Percentiles rank a stretch among this genome's conserved stretches.
phyloP scores from a whole-genome alignment of 192 early-diverging fungal species.

The Coemansia sp. region DNA sequence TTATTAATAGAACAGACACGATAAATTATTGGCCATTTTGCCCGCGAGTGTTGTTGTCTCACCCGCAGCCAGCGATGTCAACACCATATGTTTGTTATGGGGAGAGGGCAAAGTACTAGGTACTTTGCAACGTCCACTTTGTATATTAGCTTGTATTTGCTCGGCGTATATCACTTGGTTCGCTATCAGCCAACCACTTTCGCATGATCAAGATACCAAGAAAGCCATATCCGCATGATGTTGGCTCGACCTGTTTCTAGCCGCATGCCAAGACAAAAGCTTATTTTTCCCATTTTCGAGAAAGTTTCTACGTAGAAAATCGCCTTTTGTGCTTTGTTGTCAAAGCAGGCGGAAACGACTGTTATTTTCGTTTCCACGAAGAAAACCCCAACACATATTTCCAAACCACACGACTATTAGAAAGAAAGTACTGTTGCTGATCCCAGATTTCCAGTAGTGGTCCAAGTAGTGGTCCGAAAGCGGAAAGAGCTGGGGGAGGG shows the following conservation, averaged over 20 bases:
- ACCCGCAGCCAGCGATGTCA: too few relatives aligned
- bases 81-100: too few relatives aligned
- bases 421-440: not conserved
- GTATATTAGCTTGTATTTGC: too few relatives aligned
- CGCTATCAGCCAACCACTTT: not conserved
- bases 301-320: not conserved
- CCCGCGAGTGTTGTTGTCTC: too few relatives aligned
- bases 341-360: too few relatives aligned
- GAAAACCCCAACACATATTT: too few relatives aligned
- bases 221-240: not conserved
- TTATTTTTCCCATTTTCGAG: not conserved
- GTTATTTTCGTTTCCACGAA: too few relatives aligned
- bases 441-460: not conserved
- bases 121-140: too few relatives aligned
- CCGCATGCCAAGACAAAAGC: not conserved
- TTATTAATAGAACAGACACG: too few relatives aligned
- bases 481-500: not conserved
- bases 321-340: not conserved
- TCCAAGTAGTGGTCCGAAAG: too few relatives aligned
- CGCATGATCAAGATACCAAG: not conserved
- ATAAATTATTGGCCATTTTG: too few relatives aligned
- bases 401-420: not conserved
- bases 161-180: not conserved
- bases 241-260: not conserved
- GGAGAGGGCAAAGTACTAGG: not conserved